phyloP scores from a whole-genome alignment of 495 filamentous ascomycete genomes.

The Hypoxylon fuscum region DNA sequence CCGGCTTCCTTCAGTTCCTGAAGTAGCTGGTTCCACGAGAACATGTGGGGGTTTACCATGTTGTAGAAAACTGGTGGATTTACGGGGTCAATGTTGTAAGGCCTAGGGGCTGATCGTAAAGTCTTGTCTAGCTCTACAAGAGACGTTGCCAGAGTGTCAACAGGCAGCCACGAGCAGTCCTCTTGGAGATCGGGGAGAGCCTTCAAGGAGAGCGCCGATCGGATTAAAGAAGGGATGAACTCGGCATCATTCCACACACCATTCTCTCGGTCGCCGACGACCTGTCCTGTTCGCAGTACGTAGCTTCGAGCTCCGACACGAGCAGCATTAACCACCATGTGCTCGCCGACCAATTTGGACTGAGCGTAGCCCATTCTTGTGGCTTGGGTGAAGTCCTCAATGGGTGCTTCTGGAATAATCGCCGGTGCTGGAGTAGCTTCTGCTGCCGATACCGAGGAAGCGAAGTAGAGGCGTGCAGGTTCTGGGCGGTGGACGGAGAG shows the following conservation, averaged over 20 bases:
- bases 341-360: slow-evolving; percentile 65
- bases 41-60: slow-evolving; percentile 50
- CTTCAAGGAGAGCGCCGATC: slow-evolving; percentile 56
- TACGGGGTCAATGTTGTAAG: neutral
- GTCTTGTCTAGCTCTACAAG: slow-evolving; percentile 56
- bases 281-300: slow-evolving; percentile 65
- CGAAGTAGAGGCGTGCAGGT: slow-evolving; percentile 58
- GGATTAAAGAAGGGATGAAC: slow-evolving; percentile 62
- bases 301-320: slow-evolving; percentile 49
- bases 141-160: slow-evolving; percentile 57
- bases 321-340: slow-evolving; percentile 52
- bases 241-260: slow-evolving; percentile 67
- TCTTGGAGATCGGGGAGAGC: slow-evolving; percentile 55
- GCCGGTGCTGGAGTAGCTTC: slow-evolving; percentile 37
- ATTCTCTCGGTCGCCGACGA: slow-evolving; percentile 55
- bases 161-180: slow-evolving; percentile 62
- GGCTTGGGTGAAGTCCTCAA: slow-evolving; percentile 48
- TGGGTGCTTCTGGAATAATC: slow-evolving; percentile 51
- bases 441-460: slow-evolving; percentile 56
- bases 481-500: slow-evolving; percentile 46
- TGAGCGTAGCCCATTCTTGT: slow-evolving; percentile 63
- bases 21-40: slow-evolving; percentile 56
- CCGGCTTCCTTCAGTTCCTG: slow-evolving; percentile 46
- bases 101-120: slow-evolving; percentile 14
- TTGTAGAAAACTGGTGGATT: slow-evolving; percentile 49